Evolutionary conservation across 169 alveolate genomes (phyloP), one percentile per base, ranked within the genome.

Genomic region (Blepharisma undulans): DNA sequence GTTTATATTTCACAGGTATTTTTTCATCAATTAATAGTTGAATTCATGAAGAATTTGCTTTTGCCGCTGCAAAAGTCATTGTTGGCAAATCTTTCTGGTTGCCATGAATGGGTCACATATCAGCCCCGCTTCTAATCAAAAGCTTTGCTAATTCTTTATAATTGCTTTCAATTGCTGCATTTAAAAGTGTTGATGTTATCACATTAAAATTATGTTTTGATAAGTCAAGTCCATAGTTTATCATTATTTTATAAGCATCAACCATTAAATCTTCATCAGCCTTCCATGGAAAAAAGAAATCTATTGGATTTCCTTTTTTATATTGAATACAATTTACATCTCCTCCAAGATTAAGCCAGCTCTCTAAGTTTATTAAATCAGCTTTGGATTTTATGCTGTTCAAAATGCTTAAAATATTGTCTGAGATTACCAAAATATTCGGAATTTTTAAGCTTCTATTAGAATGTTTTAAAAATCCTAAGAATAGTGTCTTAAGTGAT

Each of bases 261-360:
- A 74, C 80, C 30, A 29, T 74, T 74, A 74, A 74, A 29, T 74
- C 80, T 74, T 74, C 80, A 74, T 74, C 80, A 25, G 80, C 2
- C 12, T 48, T 48, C 66, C 66, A 48, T 5, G 66, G 66, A 48
- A 48, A 48, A 48, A 48, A 48, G 66, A 48, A 12, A 10, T 0
- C 14, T 12, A 48, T 48, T 1, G 66, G 66, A 0, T 48, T 2
- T 18, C 14, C 66, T 10, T 5, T 18, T 48, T 0, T 5, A 5
- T 48, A 10, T 48, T 48, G 66, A 5, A 18, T 5, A 48, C 14
- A 48, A n/a, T n/a, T n/a, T n/a, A n/a, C n/a, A n/a, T n/a, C n/a
- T n/a, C n/a, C n/a, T n/a, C n/a, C n/a, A n/a, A n/a, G n/a, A n/a
- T n/a, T n/a, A n/a, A n/a, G n/a, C n/a, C n/a, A n/a, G n/a, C n/a